Percentiles rank a stretch among this genome's conserved stretches.
Evolutionary conservation across 495 filamentous ascomycete genomes (phyloP).

Genomic region (Daldinia vernicosa): DNA sequence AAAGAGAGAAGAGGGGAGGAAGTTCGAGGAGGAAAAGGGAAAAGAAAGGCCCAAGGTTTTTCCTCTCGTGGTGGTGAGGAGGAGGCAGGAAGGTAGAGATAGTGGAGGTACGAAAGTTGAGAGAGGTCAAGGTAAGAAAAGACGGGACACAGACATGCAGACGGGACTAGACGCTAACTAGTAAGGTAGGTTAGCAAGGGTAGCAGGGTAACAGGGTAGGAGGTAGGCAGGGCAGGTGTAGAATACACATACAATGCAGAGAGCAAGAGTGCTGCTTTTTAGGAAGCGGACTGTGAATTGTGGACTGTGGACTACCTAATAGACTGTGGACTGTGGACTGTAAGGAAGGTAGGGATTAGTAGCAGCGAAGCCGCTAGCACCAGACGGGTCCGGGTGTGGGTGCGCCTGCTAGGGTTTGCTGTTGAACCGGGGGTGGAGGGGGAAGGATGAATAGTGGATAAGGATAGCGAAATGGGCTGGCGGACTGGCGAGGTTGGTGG

Average conservation of each 20-base stretch:
- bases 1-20: conserved; percentile 49
- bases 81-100: conserved; percentile 52
- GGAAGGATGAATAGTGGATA: conserved; percentile 44
- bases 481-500: conserved; percentile 34
- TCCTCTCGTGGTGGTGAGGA: conserved; percentile 54
- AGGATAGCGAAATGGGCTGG: conserved; percentile 37
- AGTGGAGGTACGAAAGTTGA: conserved; percentile 52
- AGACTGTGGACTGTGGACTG: conserved; percentile 14
- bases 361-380: conserved; percentile 43
- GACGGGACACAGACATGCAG: conserved; percentile 47
- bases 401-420: conserved; percentile 43
- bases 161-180: conserved; percentile 44
- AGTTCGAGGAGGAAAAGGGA: conserved; percentile 46
- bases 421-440: conserved; percentile 45
- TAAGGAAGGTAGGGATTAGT: conserved; percentile 35
- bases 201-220: conserved; percentile 20
- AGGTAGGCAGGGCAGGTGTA: conserved; percentile 22
- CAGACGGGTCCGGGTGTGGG: conserved; percentile 42
- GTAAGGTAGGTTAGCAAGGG: conserved; percentile 42
- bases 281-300: conserved; percentile 25
- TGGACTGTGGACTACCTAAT: conserved; percentile 17
- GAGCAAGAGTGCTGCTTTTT: conserved; percentile 35
- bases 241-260: conserved; percentile 2
- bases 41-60: conserved; percentile 49
- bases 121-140: conserved; percentile 48